Evolutionary conservation across 371 early-diverging fungal species (phyloP).

Genomic region (Polyrhizophydium stewartii): DNA sequence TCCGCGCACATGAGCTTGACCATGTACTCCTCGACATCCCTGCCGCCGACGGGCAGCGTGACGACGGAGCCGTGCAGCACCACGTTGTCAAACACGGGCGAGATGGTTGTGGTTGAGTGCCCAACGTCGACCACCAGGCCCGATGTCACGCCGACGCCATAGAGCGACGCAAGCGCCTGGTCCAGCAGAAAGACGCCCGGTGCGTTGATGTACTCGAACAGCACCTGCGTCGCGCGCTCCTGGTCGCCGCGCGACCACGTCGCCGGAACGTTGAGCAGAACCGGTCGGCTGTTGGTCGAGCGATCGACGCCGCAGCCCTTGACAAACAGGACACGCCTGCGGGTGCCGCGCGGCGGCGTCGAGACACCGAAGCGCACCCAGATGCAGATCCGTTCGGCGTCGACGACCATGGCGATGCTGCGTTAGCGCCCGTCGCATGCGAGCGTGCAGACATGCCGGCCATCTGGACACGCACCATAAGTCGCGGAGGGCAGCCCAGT

Average conservation of each 20-base stretch:
- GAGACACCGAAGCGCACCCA: conserved; percentile 1
- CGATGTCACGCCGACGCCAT: conserved; percentile 71
- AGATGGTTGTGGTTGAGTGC: conserved; percentile 67
- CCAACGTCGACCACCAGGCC: conserved; percentile 91
- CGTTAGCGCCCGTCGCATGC: no score
- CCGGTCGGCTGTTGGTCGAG: conserved; percentile 70
- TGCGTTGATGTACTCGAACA: conserved; percentile 80
- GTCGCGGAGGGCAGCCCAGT: conserved; percentile 75
- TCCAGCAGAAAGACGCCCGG: conserved; percentile 82
- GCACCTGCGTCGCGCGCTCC: conserved; percentile 77
- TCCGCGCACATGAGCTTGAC: conserved; percentile 55
- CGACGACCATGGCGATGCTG: no score
- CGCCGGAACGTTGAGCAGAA: conserved; percentile 72
- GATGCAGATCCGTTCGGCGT: no score
- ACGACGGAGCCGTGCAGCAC: conserved; percentile 55
- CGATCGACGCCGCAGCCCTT: conserved; percentile 72
- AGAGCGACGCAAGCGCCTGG: conserved; percentile 75
- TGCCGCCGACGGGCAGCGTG: conserved; percentile 64
- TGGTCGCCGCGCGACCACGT: conserved; percentile 79
- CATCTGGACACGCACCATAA: conserved; percentile 62
- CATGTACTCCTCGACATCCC: conserved; percentile 60
- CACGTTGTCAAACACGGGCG: conserved; percentile 66
- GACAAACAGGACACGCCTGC: conserved; percentile 69
- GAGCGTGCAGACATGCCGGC: no score
- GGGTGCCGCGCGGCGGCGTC: not conserved